A percentile compares a stretch with the other conserved stretches of the same genome.
phyloP scores from a whole-genome alignment of 306 rosid species.

The Sicyos edulis region DNA sequence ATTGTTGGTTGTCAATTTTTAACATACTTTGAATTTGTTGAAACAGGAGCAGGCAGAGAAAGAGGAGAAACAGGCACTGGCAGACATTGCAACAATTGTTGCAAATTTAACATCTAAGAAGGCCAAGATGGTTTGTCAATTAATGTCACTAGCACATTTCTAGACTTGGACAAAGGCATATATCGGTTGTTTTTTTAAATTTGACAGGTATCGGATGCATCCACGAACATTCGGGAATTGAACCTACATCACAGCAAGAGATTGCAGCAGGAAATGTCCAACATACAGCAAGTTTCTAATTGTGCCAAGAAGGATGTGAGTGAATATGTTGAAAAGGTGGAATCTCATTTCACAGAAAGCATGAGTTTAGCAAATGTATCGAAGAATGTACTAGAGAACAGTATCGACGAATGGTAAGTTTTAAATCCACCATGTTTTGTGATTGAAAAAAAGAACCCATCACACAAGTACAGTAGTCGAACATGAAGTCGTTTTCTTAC shows the following conservation, averaged over 20 bases:
- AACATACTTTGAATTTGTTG: slow-evolving; percentile 9
- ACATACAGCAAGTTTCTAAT: slow-evolving; percentile 54
- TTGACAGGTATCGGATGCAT: slow-evolving; percentile 65
- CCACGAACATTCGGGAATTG: slow-evolving; percentile 44
- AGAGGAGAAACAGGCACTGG: slow-evolving; percentile 65
- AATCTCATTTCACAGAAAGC: slow-evolving; percentile 43
- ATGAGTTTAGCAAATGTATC: slow-evolving; percentile 40
- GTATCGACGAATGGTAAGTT: slow-evolving; percentile 61
- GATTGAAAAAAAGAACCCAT: not conserved
- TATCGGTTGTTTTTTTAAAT: slow-evolving; percentile 22
- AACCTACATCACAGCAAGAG: slow-evolving; percentile 41
- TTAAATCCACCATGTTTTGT: slow-evolving; percentile 1
- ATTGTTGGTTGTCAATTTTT: not conserved
- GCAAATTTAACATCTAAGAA: slow-evolving; percentile 59
- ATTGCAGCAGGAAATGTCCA: slow-evolving; percentile 46
- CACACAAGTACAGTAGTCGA: not conserved
- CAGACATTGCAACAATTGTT: slow-evolving; percentile 55
- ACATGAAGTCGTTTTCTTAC: slow-evolving; percentile 2
- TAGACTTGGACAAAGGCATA: not conserved
- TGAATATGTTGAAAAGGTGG: slow-evolving; percentile 39
- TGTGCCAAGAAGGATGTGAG: slow-evolving; percentile 45
- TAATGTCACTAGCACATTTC: not conserved
- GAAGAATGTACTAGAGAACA: slow-evolving; percentile 39
- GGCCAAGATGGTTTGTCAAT: slow-evolving; percentile 40
- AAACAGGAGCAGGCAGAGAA: slow-evolving; percentile 68